These are phyloP conservation scores for Ceratobasidium sp. DNA, from an alignment of 1,284 basidiomycete genomes.

Conservation along the genomic window DNA sequence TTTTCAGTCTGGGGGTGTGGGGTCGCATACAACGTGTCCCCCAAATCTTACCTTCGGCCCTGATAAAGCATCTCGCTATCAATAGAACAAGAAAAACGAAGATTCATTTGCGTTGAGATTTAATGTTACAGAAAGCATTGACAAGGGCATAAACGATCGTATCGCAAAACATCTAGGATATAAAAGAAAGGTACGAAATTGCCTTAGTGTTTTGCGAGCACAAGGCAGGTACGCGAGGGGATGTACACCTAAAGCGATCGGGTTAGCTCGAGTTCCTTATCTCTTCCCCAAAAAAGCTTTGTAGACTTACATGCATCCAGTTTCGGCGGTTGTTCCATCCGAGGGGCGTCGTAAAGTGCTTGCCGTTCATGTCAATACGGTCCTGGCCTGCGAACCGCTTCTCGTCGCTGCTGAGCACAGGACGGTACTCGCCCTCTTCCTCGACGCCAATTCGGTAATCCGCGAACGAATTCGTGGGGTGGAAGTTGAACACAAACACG, in stretches of 20 bases:
- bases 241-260: conserved; percentile 7
- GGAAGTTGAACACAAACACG: conserved; percentile 97
- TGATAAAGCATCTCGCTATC: not conserved
- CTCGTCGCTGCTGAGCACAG: conserved; percentile 86
- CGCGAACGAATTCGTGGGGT: conserved; percentile 84
- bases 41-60: conserved; percentile 10
- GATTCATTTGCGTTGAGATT: conserved; percentile 22
- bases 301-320: conserved; percentile 72
- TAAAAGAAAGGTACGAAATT: not conserved
- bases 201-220: conserved; percentile 25
- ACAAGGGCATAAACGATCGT: conserved; percentile 6
- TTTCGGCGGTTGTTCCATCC: conserved; percentile 94
- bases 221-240: conserved; percentile 33
- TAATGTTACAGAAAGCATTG: conserved; percentile 9
- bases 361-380: conserved; percentile 70
- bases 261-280: conserved; percentile 16
- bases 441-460: conserved; percentile 95
- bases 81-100: not conserved
- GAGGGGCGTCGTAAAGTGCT: conserved; percentile 83
- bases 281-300: not conserved
- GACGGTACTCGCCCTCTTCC: conserved; percentile 82
- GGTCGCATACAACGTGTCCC: conserved; percentile 16
- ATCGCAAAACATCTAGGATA: conserved; percentile 7
- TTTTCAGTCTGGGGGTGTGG: not conserved
- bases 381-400: conserved; percentile 88